phyloP scores from a whole-genome alignment of 2,329 filamentous ascomycete genomes.

The Pseudocercospora pini-densiflorae region DNA sequence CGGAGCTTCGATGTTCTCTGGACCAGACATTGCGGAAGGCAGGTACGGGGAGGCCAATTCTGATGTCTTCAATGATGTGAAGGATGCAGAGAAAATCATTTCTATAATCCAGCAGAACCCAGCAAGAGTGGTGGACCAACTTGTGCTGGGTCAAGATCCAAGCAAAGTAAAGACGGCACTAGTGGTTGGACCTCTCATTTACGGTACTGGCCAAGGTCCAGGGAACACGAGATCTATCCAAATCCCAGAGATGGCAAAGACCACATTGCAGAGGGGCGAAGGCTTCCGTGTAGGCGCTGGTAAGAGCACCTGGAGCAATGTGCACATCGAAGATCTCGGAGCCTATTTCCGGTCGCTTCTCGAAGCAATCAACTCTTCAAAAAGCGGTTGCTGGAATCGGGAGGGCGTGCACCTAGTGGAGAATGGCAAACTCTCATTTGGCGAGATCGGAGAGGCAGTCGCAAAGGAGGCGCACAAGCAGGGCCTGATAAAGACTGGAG shows the following conservation, averaged over 20 bases:
- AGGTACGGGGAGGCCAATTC: constrained; percentile 51
- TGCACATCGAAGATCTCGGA: constrained; percentile 64
- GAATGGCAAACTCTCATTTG: constrained; percentile 60
- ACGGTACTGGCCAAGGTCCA: constrained; percentile 57
- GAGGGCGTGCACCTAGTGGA: constrained; percentile 69
- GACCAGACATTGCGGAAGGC: constrained; percentile 51
- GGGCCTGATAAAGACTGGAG: constrained; percentile 50
- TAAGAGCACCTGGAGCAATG: constrained; percentile 55
- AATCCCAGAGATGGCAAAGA: constrained; percentile 56
- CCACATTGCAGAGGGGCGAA: constrained; percentile 52
- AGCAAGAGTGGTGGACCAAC: constrained; percentile 65
- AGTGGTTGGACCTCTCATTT: constrained; percentile 67
- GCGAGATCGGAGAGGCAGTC: constrained; percentile 30
- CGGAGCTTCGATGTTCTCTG: constrained; percentile 59
- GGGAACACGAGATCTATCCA: constrained; percentile 60
- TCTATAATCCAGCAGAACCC: constrained; percentile 13
- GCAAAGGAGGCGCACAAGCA: constrained; percentile 56
- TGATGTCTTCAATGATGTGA: constrained; percentile 58
- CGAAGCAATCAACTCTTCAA: constrained; percentile 53
- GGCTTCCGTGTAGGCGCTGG: constrained; percentile 61
- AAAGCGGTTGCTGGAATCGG: constrained; percentile 55
- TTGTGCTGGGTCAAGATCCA: constrained; percentile 56
- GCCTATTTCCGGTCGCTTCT: constrained; percentile 58
- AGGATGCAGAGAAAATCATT: constrained; percentile 7
- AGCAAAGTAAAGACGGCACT: constrained; percentile 62